A percentile compares a stretch with the other conserved stretches of the same genome.
Evolutionary conservation across 345 rosid genomes (phyloP).

Genomic region (Lumnitzera littorea): DNA sequence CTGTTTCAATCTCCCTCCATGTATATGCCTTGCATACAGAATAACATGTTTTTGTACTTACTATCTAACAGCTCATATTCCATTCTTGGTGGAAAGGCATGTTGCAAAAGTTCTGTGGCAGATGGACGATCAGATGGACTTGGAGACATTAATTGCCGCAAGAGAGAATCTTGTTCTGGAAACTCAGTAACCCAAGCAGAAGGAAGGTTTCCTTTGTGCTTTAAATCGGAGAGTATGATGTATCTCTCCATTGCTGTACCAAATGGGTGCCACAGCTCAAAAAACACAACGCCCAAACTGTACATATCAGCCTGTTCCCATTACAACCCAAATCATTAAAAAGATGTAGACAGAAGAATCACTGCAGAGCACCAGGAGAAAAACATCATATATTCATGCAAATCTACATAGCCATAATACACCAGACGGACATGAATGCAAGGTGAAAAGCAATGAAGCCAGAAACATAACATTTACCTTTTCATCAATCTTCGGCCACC

Average conservation of each 20-base stretch:
- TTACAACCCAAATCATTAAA: conserved; percentile 9
- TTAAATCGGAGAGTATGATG: conserved; percentile 62
- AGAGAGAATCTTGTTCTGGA: conserved; percentile 82
- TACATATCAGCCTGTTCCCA: conserved; percentile 85
- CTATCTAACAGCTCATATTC: conserved; percentile 82
- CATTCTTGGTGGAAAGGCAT: conserved; percentile 87
- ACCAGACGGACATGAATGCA: not conserved
- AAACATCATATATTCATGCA: no score
- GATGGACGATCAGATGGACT: conserved; percentile 98
- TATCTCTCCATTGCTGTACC: conserved; percentile 94
- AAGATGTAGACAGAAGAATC: conserved; percentile 4
- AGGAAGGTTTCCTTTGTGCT: conserved; percentile 84
- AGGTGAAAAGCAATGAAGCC: conserved; percentile 10
- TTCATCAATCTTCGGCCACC: conserved; percentile 98
- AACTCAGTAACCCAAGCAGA: conserved; percentile 65
- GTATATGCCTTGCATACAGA: not conserved
- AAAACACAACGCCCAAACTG: conserved; percentile 89
- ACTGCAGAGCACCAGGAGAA: not conserved
- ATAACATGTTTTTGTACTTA: conserved; percentile 25
- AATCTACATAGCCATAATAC: no score
- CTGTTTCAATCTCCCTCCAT: not conserved
- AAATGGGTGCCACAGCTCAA: conserved; percentile 95
- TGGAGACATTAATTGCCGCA: conserved; percentile 69
- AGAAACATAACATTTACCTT: conserved; percentile 43
- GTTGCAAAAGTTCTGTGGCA: conserved; percentile 75